Base-by-base conservation (phyloP, 2,329 filamentous ascomycete species). In the Incumbomyces delicatus region DNA sequence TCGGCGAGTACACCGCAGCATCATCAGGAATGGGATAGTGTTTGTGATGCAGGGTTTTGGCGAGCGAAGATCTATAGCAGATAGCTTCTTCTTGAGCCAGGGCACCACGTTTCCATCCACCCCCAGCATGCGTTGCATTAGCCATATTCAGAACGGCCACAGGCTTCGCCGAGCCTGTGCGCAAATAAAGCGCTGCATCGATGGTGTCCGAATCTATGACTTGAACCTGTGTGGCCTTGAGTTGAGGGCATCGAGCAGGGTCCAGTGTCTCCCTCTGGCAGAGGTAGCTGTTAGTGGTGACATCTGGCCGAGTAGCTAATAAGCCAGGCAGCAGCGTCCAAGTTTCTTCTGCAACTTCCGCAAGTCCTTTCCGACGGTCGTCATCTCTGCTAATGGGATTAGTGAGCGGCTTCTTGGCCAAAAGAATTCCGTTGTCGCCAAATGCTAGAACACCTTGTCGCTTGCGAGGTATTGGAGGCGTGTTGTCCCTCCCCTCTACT, bases 11-110 rank as follows among this genome's bases (percentile, higher is more conserved):
- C 30, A 84, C 62, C 1, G 68, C 75, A 46, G 70, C 70, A 5
- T 68, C 62, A 12, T 68, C 61, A 18, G 64, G 63, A 49, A 77
- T 66, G 0, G 78, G 78, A 58, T 83, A 83, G 57, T 73, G 73
- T 3, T 55, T 42, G 7, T 41, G 31, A 31, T 68, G 65, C n/a
- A 71, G 58, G 2, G 64, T 64, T 30, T 58, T 61, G 47, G 53
- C 58, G 8, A 71, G 62, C 33, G 61, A 72, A 47, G 72, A 77
- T 36, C 81, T 75, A 58, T 79, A 81, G 63, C 80, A 85, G 6
- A 86, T 69, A 2, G 76, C 73, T 65, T 86, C 82, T 63, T 86
- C 81, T 61, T 86, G 82, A 0, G 81, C 81, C 27, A 75, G 62
- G 46, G 78, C 69, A 31, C 81, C 81, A 32, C 70, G 70, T 3